Conservation (phyloP, 805 yeast species). For the Saccharomycopsis sp. region DNA sequence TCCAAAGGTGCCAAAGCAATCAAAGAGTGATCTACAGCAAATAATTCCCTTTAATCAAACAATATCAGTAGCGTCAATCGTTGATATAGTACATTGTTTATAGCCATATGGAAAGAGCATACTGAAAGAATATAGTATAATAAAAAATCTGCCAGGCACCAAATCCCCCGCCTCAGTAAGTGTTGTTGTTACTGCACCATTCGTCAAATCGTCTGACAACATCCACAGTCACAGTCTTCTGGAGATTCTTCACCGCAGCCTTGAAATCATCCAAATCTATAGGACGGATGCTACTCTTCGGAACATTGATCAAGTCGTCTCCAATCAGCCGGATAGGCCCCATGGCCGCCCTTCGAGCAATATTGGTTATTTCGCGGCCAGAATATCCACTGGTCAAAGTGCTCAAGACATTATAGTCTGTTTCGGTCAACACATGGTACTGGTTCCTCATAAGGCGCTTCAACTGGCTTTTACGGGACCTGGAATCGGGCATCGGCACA, state of each 20-base stretch:
- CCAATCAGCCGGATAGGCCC: slow-evolving; percentile 91
- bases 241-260: slow-evolving; percentile 66
- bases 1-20: too few relatives aligned
- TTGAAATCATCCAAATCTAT: slow-evolving; percentile 67
- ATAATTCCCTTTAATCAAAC: too few relatives aligned
- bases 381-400: slow-evolving; percentile 73
- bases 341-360: slow-evolving; percentile 97
- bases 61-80: too few relatives aligned
- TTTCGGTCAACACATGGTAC: slow-evolving; percentile 58
- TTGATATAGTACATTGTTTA: background rate
- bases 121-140: too few relatives aligned
- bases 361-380: slow-evolving; percentile 89
- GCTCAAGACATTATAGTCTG: slow-evolving; percentile 55
- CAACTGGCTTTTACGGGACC: slow-evolving; percentile 70
- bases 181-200: slow-evolving; percentile 41
- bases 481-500: slow-evolving; percentile 87
- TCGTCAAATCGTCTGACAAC: slow-evolving; percentile 75
- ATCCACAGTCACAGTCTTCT: slow-evolving; percentile 83
- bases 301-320: slow-evolving; percentile 49
- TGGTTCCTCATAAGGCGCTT: slow-evolving; percentile 59
- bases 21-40: too few relatives aligned
- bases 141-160: background rate
- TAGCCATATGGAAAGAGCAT: background rate
- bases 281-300: slow-evolving; percentile 73
- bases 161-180: too few relatives aligned